Evolutionary conservation across 192 early-diverging fungal genomes (phyloP), one percentile per base, ranked within the genome.

Genomic region (Coemansia sp.): DNA sequence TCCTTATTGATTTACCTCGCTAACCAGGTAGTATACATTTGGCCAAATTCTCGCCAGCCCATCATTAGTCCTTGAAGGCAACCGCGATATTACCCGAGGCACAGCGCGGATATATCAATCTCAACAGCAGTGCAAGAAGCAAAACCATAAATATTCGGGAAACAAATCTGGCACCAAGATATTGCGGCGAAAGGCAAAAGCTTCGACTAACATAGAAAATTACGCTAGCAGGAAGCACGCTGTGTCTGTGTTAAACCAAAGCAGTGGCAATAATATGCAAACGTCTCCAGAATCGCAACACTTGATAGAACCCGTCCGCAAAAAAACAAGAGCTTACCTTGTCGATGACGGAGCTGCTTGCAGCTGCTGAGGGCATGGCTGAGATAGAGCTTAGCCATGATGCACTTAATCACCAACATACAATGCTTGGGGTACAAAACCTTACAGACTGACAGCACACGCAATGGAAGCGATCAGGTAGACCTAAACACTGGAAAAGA

Each of bases 31-130:
- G 79, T 82, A 73, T 27, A 70, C 80, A 22, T n/a, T 82, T 21
- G 80, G 80, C 27, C 70, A 76, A 51, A n/a, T 70, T 26, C 27
- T 82, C 16, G 80, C 71, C 23, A 82, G 74, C 32, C 73, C 71
- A 8, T 56, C 70, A 18, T 59, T 82, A n/a, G 73, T 82, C 1
- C 64, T 74, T 19, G 38, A 66, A 5, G 80, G 74, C 18, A 82
- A 70, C 62, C 70, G 71, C 51, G 80, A 82, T 48, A 77, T 82
- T 24, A 56, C 67, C 10, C 64, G 68, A n/a, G 80, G 74, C 19
- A 82, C 61, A 7, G 71, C 71, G 27, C 71, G 72, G 38, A 74
- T 82, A 38, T 77, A 72, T 26, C 27, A 70, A 30, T 82, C 71
- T 41, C 69, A 65, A 23, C 62, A 67, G 19, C 63, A 54, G 49